Evolutionary conservation across 2,329 filamentous ascomycete species (phyloP), one percentile per base, ranked within the genome.

Genomic region (Bipolaris zeicola): DNA sequence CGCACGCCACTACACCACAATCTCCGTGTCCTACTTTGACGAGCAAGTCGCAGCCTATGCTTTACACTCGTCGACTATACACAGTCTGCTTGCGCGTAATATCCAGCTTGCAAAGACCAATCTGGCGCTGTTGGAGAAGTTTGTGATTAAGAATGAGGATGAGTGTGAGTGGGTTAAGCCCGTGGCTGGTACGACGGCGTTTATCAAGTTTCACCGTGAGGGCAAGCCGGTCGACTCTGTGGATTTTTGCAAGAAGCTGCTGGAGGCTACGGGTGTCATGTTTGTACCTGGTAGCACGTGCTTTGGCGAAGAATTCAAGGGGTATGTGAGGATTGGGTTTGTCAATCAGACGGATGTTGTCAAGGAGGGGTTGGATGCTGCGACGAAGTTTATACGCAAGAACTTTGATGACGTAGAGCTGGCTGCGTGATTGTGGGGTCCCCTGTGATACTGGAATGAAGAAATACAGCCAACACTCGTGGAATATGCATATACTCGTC

Each of bases 21-120:
- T 96, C 67, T 90, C 89, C 37, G 91, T 96, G 0, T 90, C 89
- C n/a, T 86, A 89, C 68, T 78, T 96, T 6, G 91, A 96, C 72
- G 91, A 96, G 71, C 83, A 85, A 47, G 81, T 96, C 10, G 92
- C 91, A 2, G 83, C 85, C 26, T 94, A 88, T 68, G 92, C 92
- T 0, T 78, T 96, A 6, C 84, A 85, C 10, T 78, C 84, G 1
- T 77, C 80, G 33, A 87, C 89, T 18, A 84, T 92, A n/a, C 81
- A 88, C 60, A 79, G 77, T 10, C 76, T 92, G 2, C 79, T 91
- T 2, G 79, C 77, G 3, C 80, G 87, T 14, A 92, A 92, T 66
- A 82, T 88, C 43, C 78, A 80, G 24, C 81, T 95, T 2, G 89
- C 89, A 3, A 87, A 83, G 64, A 84, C 78, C 1, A 95, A 95